phyloP scores from a whole-genome alignment of 495 filamentous ascomycete genomes.

The Hypoxylon rickii region DNA sequence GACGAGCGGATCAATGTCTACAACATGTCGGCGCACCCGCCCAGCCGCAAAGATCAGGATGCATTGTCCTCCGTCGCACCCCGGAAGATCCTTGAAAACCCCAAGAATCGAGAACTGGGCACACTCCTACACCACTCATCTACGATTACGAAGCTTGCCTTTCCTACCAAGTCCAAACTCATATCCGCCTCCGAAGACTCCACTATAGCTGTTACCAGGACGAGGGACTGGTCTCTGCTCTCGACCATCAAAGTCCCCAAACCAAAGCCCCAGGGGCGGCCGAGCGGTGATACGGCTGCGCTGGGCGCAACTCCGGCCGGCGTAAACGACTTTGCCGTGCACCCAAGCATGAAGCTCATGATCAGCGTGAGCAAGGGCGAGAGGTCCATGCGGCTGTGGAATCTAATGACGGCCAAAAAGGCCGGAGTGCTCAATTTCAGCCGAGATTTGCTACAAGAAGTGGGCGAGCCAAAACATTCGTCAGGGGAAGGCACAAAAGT shows the following conservation, averaged over 20 bases:
- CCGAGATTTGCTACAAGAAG: constrained; percentile 64
- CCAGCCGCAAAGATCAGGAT: constrained; percentile 52
- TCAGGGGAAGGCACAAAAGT: constrained; percentile 85
- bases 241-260: constrained; percentile 89
- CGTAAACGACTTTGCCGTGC: constrained; percentile 92
- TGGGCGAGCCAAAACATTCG: constrained; percentile 75
- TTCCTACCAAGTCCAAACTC: constrained; percentile 87
- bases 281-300: constrained; percentile 87
- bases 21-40: constrained; percentile 76
- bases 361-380: constrained; percentile 88
- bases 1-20: constrained; percentile 97
- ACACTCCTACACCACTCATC: constrained; percentile 83
- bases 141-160: constrained; percentile 75
- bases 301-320: constrained; percentile 84
- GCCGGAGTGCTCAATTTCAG: constrained; percentile 87
- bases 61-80: constrained; percentile 64
- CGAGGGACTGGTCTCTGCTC: constrained; percentile 86
- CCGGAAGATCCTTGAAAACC: constrained; percentile 76
- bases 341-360: constrained; percentile 96
- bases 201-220: constrained; percentile 81
- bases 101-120: constrained; percentile 85
- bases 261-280: constrained; percentile 79
- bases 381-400: constrained; percentile 91
- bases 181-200: constrained; percentile 84
- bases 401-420: constrained; percentile 94